phyloP scores from a whole-genome alignment of 2,329 filamentous ascomycete species.

The Colletotrichum graminicola region DNA sequence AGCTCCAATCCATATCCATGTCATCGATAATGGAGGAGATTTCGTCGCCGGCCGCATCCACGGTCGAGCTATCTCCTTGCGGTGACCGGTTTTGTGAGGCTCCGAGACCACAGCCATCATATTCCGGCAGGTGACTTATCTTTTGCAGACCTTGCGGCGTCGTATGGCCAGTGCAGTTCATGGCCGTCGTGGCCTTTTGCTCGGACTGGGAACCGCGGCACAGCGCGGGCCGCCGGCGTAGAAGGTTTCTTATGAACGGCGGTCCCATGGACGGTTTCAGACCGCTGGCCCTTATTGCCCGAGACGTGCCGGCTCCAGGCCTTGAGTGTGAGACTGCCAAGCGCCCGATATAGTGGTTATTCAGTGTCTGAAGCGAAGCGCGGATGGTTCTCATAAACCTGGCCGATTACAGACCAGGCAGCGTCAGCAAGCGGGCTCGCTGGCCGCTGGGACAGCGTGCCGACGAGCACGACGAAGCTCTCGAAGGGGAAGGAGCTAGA shows the following conservation, averaged over 20 bases:
- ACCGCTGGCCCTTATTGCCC: background rate
- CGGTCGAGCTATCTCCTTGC: too few species aligned
- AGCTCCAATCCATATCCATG: constrained; percentile 22
- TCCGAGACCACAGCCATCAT: background rate
- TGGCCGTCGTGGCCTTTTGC: too few species aligned
- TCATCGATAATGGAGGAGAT: background rate
- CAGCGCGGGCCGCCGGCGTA: background rate
- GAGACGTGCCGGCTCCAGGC: constrained; percentile 58
- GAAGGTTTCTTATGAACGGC: constrained; percentile 1
- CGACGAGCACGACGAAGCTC: constrained; percentile 66
- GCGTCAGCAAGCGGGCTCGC: constrained; percentile 62
- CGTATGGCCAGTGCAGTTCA: background rate
- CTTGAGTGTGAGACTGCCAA: constrained; percentile 62
- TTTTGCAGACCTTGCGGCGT: background rate
- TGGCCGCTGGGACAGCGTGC: constrained; percentile 62
- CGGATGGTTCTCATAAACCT: constrained; percentile 43
- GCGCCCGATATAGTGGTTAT: constrained; percentile 45
- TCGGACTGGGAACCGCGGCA: background rate
- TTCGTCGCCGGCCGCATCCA: background rate
- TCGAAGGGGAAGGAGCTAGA: constrained; percentile 67
- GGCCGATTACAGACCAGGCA: constrained; percentile 63
- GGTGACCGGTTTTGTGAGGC: background rate
- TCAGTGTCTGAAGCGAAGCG: constrained; percentile 11
- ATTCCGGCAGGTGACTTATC: too few species aligned
- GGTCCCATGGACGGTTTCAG: background rate